phyloP scores from a whole-genome alignment of 768 basidiomycete species.

The Mrakia blollopis region DNA sequence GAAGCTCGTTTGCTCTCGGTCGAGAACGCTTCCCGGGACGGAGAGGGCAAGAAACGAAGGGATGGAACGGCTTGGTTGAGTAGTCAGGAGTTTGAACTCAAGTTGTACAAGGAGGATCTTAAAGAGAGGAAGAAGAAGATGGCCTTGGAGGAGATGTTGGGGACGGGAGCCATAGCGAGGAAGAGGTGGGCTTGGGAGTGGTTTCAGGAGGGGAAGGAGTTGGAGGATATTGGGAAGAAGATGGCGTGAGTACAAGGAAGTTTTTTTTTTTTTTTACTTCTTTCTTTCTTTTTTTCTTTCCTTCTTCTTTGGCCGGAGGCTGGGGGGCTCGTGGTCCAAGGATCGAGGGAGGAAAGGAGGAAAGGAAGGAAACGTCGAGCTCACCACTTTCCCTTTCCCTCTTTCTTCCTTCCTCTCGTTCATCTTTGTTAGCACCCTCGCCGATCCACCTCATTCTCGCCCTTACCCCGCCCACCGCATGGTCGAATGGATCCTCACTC shows the following conservation, averaged over 20 bases:
- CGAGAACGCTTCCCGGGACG: neutral
- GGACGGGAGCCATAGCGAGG: constrained; percentile 6
- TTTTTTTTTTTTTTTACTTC: neutral
- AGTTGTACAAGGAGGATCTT: neutral
- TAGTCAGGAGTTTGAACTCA: neutral
- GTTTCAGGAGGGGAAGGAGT: constrained; percentile 10
- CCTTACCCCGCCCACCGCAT: neutral
- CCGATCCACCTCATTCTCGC: neutral
- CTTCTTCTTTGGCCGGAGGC: too few relatives aligned
- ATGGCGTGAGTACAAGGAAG: constrained; percentile 6
- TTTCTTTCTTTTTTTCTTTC: too few relatives aligned
- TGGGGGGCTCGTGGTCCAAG: too few relatives aligned
- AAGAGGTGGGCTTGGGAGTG: constrained; percentile 25
- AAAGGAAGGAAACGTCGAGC: neutral
- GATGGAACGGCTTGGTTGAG: neutral
- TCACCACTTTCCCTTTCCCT: neutral
- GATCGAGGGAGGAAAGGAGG: neutral
- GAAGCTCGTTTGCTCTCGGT: too few relatives aligned
- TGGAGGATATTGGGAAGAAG: neutral
- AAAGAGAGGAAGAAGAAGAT: neutral
- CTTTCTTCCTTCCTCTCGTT: neutral
- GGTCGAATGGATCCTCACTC: constrained; percentile 17
- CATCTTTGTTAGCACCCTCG: neutral
- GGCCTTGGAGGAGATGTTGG: neutral
- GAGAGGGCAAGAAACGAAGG: neutral